Percentiles rank a stretch among this genome's conserved stretches.
phyloP scores from a whole-genome alignment of 306 rosid species.

The Sesbania bispinosa region DNA sequence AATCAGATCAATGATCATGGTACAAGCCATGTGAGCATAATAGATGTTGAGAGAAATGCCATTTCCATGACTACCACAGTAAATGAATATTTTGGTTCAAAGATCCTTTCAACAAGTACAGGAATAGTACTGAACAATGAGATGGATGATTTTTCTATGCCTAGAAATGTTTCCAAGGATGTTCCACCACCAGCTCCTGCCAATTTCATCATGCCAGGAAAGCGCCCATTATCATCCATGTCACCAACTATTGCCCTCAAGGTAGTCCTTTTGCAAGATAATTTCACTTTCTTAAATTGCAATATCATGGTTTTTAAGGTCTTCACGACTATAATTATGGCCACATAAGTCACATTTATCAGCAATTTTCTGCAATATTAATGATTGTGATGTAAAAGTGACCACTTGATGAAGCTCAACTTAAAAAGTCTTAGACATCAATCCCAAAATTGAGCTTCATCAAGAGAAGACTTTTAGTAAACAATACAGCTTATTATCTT shows the following conservation, averaged over 20 bases:
- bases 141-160: slow-evolving; percentile 87
- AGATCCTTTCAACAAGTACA: slow-evolving; percentile 62
- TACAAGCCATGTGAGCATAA: slow-evolving; percentile 66
- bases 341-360: too few relatives aligned
- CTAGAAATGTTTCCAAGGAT: slow-evolving; percentile 41
- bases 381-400: too few relatives aligned
- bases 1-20: slow-evolving; percentile 77
- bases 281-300: background rate
- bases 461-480: too few relatives aligned
- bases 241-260: slow-evolving; percentile 71
- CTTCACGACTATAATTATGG: too few relatives aligned
- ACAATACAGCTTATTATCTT: too few relatives aligned
- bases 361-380: too few relatives aligned
- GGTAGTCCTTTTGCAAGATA: slow-evolving; percentile 40
- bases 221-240: slow-evolving; percentile 87
- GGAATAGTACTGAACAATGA: slow-evolving; percentile 88
- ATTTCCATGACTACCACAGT: slow-evolving; percentile 77
- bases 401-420: too few relatives aligned
- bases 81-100: slow-evolving; percentile 70
- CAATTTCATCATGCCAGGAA: slow-evolving; percentile 74
- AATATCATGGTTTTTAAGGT: too few relatives aligned
- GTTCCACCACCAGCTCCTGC: slow-evolving; percentile 67
- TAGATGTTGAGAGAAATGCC: slow-evolving; percentile 61
- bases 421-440: too few relatives aligned
- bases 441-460: too few relatives aligned